A percentile compares a stretch with the other conserved stretches of the same genome.
phyloP scores from a whole-genome alignment of 176 grass and related monocot genomes.

The Zoysia japonica region DNA sequence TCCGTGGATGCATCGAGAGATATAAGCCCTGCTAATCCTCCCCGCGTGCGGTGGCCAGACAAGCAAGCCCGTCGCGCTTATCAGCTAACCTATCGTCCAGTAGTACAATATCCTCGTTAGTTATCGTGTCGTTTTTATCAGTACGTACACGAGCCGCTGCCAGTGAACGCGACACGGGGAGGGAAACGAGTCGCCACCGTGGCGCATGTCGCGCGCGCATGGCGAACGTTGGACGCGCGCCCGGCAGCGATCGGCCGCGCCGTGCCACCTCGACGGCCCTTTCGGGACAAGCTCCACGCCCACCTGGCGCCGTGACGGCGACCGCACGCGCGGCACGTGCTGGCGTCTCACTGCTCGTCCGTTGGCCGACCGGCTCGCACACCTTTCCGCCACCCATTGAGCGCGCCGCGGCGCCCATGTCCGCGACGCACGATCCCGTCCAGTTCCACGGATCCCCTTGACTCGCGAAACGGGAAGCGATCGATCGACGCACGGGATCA shows the following conservation, averaged over 20 bases:
- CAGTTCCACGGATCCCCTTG: background rate
- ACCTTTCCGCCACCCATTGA: slow-evolving; percentile 45
- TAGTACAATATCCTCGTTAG: too few species aligned
- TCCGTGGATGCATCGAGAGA: background rate
- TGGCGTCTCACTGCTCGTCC: background rate
- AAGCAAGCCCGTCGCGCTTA: too few species aligned
- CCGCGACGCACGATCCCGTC: background rate
- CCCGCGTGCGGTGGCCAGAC: too few species aligned
- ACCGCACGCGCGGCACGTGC: background rate
- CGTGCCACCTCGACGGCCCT: slow-evolving; percentile 44
- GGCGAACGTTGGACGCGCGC: background rate
- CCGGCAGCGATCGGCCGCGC: background rate
- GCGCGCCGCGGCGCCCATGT: background rate
- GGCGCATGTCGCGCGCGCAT: background rate
- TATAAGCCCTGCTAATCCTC: slow-evolving; percentile 3
- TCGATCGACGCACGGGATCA: background rate
- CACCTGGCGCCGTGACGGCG: slow-evolving; percentile 42
- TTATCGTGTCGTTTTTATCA: too few species aligned
- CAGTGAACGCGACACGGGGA: too few species aligned
- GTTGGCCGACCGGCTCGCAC: slow-evolving; percentile 39
- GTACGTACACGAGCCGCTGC: too few species aligned
- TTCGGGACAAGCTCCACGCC: slow-evolving; percentile 41
- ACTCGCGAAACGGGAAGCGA: background rate
- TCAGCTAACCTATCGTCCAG: too few species aligned
- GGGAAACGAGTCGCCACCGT: background rate